Base-by-base conservation (phyloP, 2,329 filamentous ascomycete species). In the Diaporthe eres region DNA sequence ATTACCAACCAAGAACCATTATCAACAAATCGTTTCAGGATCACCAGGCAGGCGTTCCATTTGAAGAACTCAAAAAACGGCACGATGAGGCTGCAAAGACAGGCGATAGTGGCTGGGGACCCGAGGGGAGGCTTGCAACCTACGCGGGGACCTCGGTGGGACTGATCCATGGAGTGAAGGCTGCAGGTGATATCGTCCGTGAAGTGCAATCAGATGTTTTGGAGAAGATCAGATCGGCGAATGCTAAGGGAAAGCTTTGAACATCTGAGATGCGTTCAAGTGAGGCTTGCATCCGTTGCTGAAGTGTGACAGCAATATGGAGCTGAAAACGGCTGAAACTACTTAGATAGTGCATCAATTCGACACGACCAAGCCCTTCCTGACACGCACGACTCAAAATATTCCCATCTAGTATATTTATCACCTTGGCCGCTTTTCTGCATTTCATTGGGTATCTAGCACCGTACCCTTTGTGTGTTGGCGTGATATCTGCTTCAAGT, bases 111-210 rank as follows among this genome's bases (percentile, higher is more conserved):
- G 88, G 85, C 3, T 89, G 87, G 87, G 88, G 88, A 0, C 85
- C 85, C 0, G 81, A 86, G 10, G 88, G 87, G 0, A 82, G 88
- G 74, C 78, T 88, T n/a, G 86, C 87, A 6, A 89, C 88, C 1
- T 89, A 89, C 78, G 88, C 87, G 0, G 87, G 88, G 0, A 85
- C 87, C 0, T 83, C 83, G 0, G 80, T 89, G 28, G 88, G 88
- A 0, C 78, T 89, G 39, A 82, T 89, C 25, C 82, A 82, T 37
- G 79, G 80, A 6, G 84, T 89, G 0, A 80, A 84, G 53, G 77
- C 80, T 47, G 87, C 87, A 0, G 82, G 76, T 2, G 78, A 75
- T 0, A 87, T 89, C 77, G 84, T 89, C 0, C 76, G 78, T 47
- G 78, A 79, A 4, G 78, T 83, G 2, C 81, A 81, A 71, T 61